These are phyloP conservation scores for Lactifluus subvellereus DNA, from an alignment of 768 basidiomycete species.

Conservation along the genomic window DNA sequence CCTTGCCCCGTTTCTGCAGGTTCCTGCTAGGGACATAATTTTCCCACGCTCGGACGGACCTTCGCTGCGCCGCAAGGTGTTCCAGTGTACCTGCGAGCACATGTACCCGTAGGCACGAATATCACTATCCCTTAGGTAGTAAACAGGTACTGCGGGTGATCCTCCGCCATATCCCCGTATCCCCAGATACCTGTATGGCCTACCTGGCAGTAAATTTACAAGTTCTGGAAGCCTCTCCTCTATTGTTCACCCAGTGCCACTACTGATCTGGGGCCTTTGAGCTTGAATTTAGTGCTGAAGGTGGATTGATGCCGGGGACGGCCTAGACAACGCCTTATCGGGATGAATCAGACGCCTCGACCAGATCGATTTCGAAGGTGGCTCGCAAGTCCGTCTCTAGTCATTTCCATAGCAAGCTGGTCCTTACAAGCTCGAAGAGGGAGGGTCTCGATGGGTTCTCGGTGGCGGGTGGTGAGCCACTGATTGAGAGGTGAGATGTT, in stretches of 20 bases:
- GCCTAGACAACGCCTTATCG: conserved; percentile 17
- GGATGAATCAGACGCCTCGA: conserved; percentile 13
- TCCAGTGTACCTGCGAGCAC: not conserved
- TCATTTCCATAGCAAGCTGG: not conserved
- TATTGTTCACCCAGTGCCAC: conserved; percentile 7
- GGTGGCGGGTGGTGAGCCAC: not conserved
- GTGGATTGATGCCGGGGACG: conserved; percentile 4
- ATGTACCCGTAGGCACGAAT: not conserved
- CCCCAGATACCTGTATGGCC: not conserved
- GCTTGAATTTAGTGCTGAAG: conserved; percentile 1
- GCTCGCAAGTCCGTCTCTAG: not conserved
- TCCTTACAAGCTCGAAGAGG: not conserved
- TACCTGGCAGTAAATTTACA: not conserved
- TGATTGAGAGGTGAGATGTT: not conserved
- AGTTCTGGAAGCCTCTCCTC: not conserved
- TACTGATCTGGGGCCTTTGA: conserved; percentile 8
- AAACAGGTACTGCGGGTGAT: not conserved
- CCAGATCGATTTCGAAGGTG: not conserved
- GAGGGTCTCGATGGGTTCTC: not conserved
- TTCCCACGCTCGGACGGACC: conserved; percentile 18
- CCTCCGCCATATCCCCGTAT: conserved; percentile 7
- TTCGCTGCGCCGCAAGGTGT: not conserved
- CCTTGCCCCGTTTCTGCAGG: not conserved
- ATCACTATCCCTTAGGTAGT: not conserved
- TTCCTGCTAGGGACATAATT: not conserved